These are phyloP conservation scores for Talaromyces sp. DNA, from an alignment of 2,329 filamentous ascomycete genomes.

Conservation along the genomic window DNA sequence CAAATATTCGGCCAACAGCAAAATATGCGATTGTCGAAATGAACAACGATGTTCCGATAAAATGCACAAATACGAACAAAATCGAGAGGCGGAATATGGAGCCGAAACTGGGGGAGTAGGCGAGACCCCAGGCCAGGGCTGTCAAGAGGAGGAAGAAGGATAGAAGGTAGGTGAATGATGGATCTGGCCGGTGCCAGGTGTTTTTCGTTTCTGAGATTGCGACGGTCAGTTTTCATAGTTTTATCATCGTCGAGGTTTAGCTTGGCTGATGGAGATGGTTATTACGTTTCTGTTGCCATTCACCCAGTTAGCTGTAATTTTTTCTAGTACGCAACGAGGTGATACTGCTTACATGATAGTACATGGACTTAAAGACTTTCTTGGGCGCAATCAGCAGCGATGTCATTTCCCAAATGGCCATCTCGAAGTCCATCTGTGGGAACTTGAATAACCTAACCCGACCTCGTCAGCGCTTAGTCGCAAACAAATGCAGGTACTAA, in stretches of 20 bases:
- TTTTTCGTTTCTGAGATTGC: constrained; percentile 57
- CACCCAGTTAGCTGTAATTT: not conserved
- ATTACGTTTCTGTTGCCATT: constrained; percentile 12
- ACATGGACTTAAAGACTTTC: constrained; percentile 66
- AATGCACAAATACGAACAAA: constrained; percentile 53
- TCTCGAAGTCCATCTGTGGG: constrained; percentile 69
- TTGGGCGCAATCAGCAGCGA: constrained; percentile 63
- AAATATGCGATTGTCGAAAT: constrained; percentile 61
- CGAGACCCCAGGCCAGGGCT: constrained; percentile 55
- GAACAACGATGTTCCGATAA: constrained; percentile 55
- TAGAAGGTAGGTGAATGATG: constrained; percentile 64
- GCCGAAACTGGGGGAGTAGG: constrained; percentile 45
- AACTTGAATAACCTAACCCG: constrained; percentile 59
- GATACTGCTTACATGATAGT: constrained; percentile 56
- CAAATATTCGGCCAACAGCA: constrained; percentile 57
- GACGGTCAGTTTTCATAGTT: not conserved
- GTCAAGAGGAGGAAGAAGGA: constrained; percentile 58
- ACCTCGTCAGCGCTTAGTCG: constrained; percentile 14
- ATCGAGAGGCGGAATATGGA: constrained; percentile 46
- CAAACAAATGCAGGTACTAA: not conserved
- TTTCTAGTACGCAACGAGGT: not conserved
- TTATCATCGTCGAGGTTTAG: not conserved
- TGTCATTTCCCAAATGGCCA: constrained; percentile 69
- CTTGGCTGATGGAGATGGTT: not conserved
- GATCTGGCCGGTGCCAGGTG: constrained; percentile 64